Evolutionary conservation across 2,329 filamentous ascomycete species (phyloP).

Genomic region (Fusarium sp.): DNA sequence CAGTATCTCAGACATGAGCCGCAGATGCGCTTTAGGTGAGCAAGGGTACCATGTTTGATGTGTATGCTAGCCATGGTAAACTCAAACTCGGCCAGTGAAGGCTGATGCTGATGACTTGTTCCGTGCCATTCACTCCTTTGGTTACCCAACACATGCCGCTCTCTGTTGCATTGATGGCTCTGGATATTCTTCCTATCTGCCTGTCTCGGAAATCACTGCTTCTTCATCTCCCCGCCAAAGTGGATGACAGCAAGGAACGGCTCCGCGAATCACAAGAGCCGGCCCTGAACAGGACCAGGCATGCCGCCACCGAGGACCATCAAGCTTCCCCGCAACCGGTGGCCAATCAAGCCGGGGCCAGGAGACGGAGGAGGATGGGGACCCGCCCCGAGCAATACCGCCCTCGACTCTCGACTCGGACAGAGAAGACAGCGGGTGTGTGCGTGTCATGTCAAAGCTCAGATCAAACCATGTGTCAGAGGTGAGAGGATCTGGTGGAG

Average conservation of each 20-base stretch:
- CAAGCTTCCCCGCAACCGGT: conserved; percentile 43
- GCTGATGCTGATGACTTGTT: neutral
- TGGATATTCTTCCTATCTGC: neutral
- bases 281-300: conserved; percentile 27
- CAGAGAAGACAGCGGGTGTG: neutral
- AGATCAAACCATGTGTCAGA: neutral
- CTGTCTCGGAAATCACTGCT: neutral
- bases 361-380: conserved; percentile 13
- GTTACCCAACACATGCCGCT: neutral
- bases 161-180: neutral
- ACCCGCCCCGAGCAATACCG: conserved; percentile 23
- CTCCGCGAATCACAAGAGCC: conserved; percentile 42
- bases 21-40: conserved; percentile 13
- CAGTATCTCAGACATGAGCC: conserved; percentile 10
- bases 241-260: conserved; percentile 31
- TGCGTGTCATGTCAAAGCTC: conserved; percentile 5
- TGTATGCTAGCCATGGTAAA: neutral
- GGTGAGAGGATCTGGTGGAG: conserved; percentile 11
- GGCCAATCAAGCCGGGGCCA: conserved; percentile 34
- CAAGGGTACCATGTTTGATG: conserved; percentile 14
- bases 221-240: conserved; percentile 27
- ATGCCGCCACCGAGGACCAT: conserved; percentile 30
- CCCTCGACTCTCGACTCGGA: neutral
- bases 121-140: neutral
- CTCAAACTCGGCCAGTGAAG: neutral